Conservation (phyloP, 345 rosid genomes). For the Triadica sebifera region DNA sequence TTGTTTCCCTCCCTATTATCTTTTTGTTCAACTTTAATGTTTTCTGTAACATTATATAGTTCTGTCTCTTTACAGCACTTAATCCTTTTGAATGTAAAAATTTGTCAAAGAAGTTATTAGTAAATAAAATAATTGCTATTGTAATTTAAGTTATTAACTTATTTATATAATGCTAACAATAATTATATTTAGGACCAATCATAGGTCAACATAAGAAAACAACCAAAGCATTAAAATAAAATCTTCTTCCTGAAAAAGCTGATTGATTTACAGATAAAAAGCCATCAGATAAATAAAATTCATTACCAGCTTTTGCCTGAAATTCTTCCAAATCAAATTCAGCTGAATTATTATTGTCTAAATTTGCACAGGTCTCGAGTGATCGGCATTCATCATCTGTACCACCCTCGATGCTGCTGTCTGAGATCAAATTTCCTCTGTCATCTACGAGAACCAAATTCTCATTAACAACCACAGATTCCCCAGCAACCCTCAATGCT, state of each 20-base stretch:
- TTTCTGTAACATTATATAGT: too few relatives aligned
- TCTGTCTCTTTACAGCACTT: too few relatives aligned
- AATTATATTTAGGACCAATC: too few relatives aligned
- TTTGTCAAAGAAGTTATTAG: too few relatives aligned
- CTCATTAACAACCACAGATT: slow-evolving; percentile 1
- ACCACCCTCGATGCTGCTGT: not conserved
- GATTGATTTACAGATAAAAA: slow-evolving; percentile 10
- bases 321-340: not conserved
- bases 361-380: not conserved
- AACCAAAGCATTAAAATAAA: not conserved
- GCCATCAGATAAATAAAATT: not conserved
- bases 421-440: not conserved
- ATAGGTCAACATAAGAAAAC: not conserved
- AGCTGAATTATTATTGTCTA: slow-evolving; percentile 3
- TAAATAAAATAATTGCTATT: too few relatives aligned
- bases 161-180: too few relatives aligned
- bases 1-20: too few relatives aligned
- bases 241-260: slow-evolving; percentile 18
- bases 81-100: too few relatives aligned
- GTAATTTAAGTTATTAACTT: too few relatives aligned
- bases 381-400: not conserved
- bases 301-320: slow-evolving; percentile 5
- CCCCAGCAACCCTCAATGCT: not conserved
- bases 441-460: not conserved
- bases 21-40: too few relatives aligned